A percentile compares a stretch with the other conserved stretches of the same genome.
phyloP scores from a whole-genome alignment of 1,284 basidiomycete genomes.

The Leucoagaricus sp. region DNA sequence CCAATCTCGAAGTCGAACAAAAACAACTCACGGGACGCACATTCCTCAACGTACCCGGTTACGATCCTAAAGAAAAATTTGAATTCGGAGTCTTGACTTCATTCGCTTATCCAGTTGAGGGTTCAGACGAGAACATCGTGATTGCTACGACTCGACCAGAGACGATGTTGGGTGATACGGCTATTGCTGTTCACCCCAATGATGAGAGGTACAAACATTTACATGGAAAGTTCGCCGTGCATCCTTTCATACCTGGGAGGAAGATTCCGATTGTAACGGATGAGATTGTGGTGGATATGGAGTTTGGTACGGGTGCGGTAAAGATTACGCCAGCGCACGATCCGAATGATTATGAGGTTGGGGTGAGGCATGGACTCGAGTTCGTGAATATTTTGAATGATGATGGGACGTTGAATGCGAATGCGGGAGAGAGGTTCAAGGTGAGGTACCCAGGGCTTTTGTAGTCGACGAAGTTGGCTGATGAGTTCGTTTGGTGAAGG shows the following conservation, averaged over 20 bases:
- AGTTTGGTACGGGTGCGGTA: slow-evolving; percentile 97
- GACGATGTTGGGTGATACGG: slow-evolving; percentile 98
- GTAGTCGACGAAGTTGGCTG: not conserved
- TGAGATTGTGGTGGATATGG: slow-evolving; percentile 89
- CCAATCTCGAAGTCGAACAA: slow-evolving; percentile 97
- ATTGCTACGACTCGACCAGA: slow-evolving; percentile 98
- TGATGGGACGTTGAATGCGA: slow-evolving; percentile 94
- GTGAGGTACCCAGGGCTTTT: slow-evolving; percentile 33
- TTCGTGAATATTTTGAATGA: slow-evolving; percentile 98
- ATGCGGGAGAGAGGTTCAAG: slow-evolving; percentile 82
- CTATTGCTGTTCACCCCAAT: slow-evolving; percentile 94
- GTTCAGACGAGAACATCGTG: slow-evolving; percentile 91
- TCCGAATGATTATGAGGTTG: slow-evolving; percentile 97
- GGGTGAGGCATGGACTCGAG: slow-evolving; percentile 84
- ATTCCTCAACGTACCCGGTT: slow-evolving; percentile 90
- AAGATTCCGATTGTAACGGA: slow-evolving; percentile 91
- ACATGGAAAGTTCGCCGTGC: slow-evolving; percentile 89
- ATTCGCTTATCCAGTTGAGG: slow-evolving; percentile 92
- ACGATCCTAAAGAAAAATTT: slow-evolving; percentile 92
- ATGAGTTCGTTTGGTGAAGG: slow-evolving; percentile 46
- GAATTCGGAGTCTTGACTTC: slow-evolving; percentile 98
- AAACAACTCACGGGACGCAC: slow-evolving; percentile 91
- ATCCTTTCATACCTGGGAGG: slow-evolving; percentile 86
- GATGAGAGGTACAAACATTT: slow-evolving; percentile 95
- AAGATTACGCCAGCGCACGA: slow-evolving; percentile 99